Evolutionary conservation across 306 rosid species (phyloP), one percentile per base, ranked within the genome.

Genomic region (Vigna trinervia): DNA sequence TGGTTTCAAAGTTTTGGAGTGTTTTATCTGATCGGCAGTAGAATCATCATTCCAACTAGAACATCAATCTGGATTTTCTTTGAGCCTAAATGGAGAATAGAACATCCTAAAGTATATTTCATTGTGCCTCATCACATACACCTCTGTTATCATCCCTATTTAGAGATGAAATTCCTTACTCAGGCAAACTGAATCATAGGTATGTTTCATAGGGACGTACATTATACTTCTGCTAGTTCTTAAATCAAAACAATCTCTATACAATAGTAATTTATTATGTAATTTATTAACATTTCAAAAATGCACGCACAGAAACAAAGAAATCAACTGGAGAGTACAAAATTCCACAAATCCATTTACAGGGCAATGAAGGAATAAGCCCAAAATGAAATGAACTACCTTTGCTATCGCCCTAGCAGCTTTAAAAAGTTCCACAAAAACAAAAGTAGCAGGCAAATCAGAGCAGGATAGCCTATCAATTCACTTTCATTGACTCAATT

Each of bases 1-100:
- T 39, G 45, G 45, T 39, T 26, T 26, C 28, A 2, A 39, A 39
- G 5, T 6, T 39, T 6, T 39, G 11, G 45, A 8, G 45, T 39
- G 9, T 2, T 39, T 39, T 7, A 39, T 39, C 45, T 1, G 9
- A 8, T 39, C 11, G 45, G 62, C 23, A 73, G 68, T 12, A 57
- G 8, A 79, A 74, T 71, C 63, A 69, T 83, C 63, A 58, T 0
- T 0, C 79, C 76, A 74, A 57, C 83, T 64, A 51, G 50, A 6
- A 56, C 71, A 6, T 52, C 58, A 52, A 52, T 17, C 20, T 52
- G 10, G 20, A 50, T 50, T 50, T 50, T 50, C 22, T 50, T 50
- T 50, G 17, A 50, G 6, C 19, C 20, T 50, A 6, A 50, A 14
- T 50, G 5, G 52, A 13, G 17, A 12, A 47, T 5, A 38, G 17